phyloP scores from a whole-genome alignment of 306 rosid genomes.

The Quercus variabilis region DNA sequence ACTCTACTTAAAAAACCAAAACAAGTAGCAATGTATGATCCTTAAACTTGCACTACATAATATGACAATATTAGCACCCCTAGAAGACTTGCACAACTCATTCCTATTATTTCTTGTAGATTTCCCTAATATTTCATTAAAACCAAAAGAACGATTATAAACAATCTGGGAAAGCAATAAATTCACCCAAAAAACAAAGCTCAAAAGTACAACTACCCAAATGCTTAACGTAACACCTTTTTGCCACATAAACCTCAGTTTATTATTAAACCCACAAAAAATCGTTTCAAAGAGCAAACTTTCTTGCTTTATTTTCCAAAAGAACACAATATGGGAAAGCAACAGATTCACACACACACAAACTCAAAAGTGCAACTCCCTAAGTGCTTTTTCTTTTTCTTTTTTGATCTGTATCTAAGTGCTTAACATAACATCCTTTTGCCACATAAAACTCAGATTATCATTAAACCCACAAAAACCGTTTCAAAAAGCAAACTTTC shows the following conservation, averaged over 20 bases:
- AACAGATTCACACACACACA: background rate
- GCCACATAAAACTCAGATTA: background rate
- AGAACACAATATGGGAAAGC: too few species aligned
- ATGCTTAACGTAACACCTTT: background rate
- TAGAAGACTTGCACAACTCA: background rate
- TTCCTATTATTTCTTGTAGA: background rate
- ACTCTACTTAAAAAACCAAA: background rate
- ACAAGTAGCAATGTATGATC: background rate
- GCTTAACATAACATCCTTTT: background rate
- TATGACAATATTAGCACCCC: background rate
- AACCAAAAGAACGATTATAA: too few species aligned
- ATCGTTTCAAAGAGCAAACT: background rate
- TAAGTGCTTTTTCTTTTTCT: background rate
- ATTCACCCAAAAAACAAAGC: background rate
- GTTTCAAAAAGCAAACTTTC: background rate
- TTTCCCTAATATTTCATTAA: too few species aligned
- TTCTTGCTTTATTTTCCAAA: too few species aligned
- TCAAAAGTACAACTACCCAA: background rate
- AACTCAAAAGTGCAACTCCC: background rate
- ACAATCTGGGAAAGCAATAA: background rate
- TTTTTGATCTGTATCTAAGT: too few species aligned
- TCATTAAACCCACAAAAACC: background rate
- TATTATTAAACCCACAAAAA: background rate
- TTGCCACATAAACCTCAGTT: background rate
- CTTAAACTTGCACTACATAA: background rate